Evolutionary conservation across 2,329 filamentous ascomycete genomes (phyloP).

Genomic region (Sphaerulina populicola): DNA sequence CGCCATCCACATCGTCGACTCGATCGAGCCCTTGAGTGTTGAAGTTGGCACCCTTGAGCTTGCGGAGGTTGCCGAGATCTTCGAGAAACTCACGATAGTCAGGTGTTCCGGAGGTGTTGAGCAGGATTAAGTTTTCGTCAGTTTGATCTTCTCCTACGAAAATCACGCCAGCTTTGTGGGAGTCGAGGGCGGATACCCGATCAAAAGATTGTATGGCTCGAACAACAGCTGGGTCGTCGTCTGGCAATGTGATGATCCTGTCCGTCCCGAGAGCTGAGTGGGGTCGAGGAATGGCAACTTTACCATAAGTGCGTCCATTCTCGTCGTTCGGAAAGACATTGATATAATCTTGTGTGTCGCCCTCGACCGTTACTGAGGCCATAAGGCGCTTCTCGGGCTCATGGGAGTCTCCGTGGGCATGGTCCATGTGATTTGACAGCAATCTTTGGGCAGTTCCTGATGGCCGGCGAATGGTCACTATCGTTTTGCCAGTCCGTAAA

Average conservation of each 20-base stretch:
- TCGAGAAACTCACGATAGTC: constrained; percentile 83
- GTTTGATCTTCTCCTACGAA: constrained; percentile 86
- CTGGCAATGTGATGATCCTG: constrained; percentile 57
- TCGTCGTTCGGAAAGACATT: constrained; percentile 27
- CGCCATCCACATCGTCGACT: constrained; percentile 67
- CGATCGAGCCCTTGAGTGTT: constrained; percentile 89
- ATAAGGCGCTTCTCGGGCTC: constrained; percentile 17
- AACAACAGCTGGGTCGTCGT: constrained; percentile 50
- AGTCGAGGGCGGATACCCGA: constrained; percentile 79
- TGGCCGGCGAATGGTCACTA: constrained; percentile 29
- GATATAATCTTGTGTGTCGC: constrained; percentile 21
- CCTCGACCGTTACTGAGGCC: constrained; percentile 21
- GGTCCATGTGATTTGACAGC: constrained; percentile 15
- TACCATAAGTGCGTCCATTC: constrained; percentile 25
- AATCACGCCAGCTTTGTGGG: constrained; percentile 89
- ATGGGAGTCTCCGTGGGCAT: constrained; percentile 7
- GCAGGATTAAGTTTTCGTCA: constrained; percentile 71
- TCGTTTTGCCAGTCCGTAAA: constrained; percentile 31
- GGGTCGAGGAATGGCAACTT: constrained; percentile 45
- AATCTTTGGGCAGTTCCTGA: constrained; percentile 26
- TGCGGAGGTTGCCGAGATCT: constrained; percentile 71
- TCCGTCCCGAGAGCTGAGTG: constrained; percentile 26
- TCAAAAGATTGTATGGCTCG: constrained; percentile 77
- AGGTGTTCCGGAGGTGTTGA: constrained; percentile 75
- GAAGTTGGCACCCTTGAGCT: constrained; percentile 72